Percentiles rank a stretch among this genome's conserved stretches.
Evolutionary conservation across 1,139 yeast species (phyloP).

Genomic region (Kodamaea alishanica): DNA sequence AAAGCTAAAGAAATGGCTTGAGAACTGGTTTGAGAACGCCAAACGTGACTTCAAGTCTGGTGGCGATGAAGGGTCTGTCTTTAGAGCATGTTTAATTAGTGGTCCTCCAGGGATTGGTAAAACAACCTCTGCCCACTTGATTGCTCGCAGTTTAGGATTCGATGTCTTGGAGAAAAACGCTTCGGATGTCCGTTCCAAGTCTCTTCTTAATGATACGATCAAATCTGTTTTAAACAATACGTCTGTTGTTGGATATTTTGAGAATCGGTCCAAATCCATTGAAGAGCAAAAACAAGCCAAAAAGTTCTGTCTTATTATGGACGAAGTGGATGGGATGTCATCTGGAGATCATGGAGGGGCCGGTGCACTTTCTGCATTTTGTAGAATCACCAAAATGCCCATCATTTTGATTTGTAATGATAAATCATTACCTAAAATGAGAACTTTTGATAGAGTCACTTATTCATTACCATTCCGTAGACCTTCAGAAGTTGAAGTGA

Average conservation of each 20-base stretch:
- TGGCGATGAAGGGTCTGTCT: conserved; percentile 62
- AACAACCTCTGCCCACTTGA: conserved; percentile 74
- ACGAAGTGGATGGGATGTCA: conserved; percentile 99
- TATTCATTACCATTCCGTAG: conserved; percentile 81
- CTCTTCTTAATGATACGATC: conserved; percentile 62
- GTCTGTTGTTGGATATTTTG: conserved; percentile 77
- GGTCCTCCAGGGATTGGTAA: conserved; percentile 88
- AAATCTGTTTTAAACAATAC: conserved; percentile 75
- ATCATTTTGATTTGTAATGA: conserved; percentile 93
- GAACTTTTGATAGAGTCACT: conserved; percentile 89
- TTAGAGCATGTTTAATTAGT: conserved; percentile 78
- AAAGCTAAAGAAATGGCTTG: conserved; percentile 68
- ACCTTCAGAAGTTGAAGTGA: conserved; percentile 79
- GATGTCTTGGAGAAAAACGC: conserved; percentile 78
- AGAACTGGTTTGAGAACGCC: conserved; percentile 65
- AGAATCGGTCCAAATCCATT: conserved; percentile 27
- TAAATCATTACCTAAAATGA: conserved; percentile 87
- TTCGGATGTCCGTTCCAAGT: conserved; percentile 86
- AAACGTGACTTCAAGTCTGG: conserved; percentile 53
- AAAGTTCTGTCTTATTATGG: conserved; percentile 83
- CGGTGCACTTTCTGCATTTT: conserved; percentile 86
- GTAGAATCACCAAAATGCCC: conserved; percentile 83
- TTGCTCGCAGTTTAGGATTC: conserved; percentile 64
- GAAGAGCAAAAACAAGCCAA: conserved; percentile 31
- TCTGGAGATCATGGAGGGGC: conserved; percentile 99